Evolutionary conservation across 371 early-diverging fungal genomes (phyloP).

Genomic region (Blastocladiella emersonii): DNA sequence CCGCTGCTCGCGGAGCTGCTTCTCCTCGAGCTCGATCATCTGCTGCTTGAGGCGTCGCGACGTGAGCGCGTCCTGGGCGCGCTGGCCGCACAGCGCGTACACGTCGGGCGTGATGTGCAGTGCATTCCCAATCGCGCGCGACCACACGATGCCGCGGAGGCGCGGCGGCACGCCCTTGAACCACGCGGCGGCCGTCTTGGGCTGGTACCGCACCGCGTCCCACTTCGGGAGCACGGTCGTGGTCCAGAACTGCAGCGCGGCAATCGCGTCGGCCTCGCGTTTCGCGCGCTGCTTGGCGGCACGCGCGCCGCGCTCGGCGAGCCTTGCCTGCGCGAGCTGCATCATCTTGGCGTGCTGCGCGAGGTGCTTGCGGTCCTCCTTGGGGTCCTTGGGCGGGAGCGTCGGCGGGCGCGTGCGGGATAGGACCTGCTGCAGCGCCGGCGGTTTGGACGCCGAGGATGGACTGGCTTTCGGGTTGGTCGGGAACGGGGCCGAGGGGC

Average conservation of each 20-base stretch:
- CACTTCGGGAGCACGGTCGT: neutral
- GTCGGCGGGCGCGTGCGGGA: slow-evolving; percentile 1
- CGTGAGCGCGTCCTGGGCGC: neutral
- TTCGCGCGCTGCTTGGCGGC: neutral
- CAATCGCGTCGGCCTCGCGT: neutral
- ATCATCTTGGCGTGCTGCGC: slow-evolving; percentile 2
- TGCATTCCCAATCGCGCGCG: neutral
- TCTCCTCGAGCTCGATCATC: neutral
- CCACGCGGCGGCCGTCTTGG: neutral
- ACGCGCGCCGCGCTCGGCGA: neutral
- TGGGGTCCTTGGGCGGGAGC: slow-evolving; percentile 1
- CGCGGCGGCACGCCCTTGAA: neutral
- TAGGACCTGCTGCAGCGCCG: neutral
- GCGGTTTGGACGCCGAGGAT: too few relatives aligned
- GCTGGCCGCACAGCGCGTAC: neutral
- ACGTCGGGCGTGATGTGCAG: neutral
- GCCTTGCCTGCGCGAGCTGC: neutral
- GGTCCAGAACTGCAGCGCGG: neutral
- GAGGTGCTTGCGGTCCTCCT: slow-evolving; percentile 1
- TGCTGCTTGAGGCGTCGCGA: too few relatives aligned
- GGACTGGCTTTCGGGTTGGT: too few relatives aligned
- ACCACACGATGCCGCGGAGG: slow-evolving; percentile 1
- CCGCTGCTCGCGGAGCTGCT: too few relatives aligned
- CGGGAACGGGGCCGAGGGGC: too few relatives aligned
- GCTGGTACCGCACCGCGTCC: slow-evolving; percentile 1